Evolutionary conservation across 1,284 basidiomycete species (phyloP).

Genomic region (Tilletia setariae): DNA sequence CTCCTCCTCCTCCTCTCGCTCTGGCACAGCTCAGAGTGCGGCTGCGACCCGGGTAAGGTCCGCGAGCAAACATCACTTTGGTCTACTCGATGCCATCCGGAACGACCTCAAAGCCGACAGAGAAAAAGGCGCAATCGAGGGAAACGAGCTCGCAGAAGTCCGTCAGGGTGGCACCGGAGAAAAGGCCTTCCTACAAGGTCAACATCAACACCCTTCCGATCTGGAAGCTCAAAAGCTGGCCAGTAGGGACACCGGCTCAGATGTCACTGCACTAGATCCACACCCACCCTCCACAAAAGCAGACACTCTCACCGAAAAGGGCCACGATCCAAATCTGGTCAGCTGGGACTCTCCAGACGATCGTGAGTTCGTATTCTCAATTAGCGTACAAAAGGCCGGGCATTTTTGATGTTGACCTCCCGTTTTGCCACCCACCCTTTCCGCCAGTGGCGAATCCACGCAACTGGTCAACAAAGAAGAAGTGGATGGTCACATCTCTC

Average conservation of each 20-base stretch:
- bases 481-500: constrained; percentile 63
- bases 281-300: background rate
- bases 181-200: background rate
- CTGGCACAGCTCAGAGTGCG: background rate
- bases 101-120: constrained; percentile 1
- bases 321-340: constrained; percentile 53
- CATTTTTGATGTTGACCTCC: background rate
- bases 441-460: constrained; percentile 61
- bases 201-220: background rate
- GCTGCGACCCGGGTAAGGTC: background rate
- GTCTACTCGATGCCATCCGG: constrained; percentile 8
- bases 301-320: background rate
- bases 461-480: constrained; percentile 65
- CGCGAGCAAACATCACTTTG: background rate
- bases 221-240: background rate
- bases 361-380: constrained; percentile 43
- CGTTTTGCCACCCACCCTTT: background rate
- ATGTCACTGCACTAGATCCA: background rate
- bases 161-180: background rate
- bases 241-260: background rate
- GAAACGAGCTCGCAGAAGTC: background rate
- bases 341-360: constrained; percentile 67
- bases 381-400: background rate
- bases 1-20: background rate
- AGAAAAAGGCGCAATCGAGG: background rate